Evolutionary conservation across 1,284 basidiomycete genomes (phyloP), one percentile per base, ranked within the genome.

Genomic region (Malassezia pachydermatis): DNA sequence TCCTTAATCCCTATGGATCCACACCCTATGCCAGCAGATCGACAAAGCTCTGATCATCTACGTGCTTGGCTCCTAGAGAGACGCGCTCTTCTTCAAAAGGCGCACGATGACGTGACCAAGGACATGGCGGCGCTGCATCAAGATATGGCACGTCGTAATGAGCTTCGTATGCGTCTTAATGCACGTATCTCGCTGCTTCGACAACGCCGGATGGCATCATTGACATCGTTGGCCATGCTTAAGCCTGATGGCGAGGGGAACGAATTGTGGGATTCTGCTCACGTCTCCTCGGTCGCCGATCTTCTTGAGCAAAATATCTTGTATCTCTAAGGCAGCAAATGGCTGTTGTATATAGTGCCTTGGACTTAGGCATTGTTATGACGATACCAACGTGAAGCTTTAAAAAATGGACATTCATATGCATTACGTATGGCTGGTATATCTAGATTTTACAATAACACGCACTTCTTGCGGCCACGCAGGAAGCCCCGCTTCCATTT

Each of bases 31-130:
- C 13, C 44, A 4, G 20, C 20, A 10, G 20, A 25, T 17, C 4
- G 11, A 14, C 9, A 8, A 2, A 14, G 25, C 9, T 23, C 36
- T 11, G 48, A 33, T 10, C 19, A 37, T 16, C 17, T 51, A 35
- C 49, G 42, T 28, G 30, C 43, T 1, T 46, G 43, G 44, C 43
- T 51, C 16, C 29, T 51, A 4, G 43, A 45, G 38, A 37, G 49
- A 22, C 49, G 49, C 10, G 44, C 43, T 14, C 38, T 41, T 23
- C 49, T 51, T 4, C 43, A 45, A 4, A 32, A 41, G 13, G 27
- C 19, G 20, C 49, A 45, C 11, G 49, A 40, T 11, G 30, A 41
- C 14, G 27, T 51, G 11, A 19, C 19, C 22, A 20, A 41, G 16
- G 48, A 43, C 13, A 38, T 44, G 27, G 24, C 19, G 7, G 24